These are phyloP conservation scores for Aspergillus affinis DNA, from an alignment of 495 filamentous ascomycete species.

Conservation along the genomic window DNA sequence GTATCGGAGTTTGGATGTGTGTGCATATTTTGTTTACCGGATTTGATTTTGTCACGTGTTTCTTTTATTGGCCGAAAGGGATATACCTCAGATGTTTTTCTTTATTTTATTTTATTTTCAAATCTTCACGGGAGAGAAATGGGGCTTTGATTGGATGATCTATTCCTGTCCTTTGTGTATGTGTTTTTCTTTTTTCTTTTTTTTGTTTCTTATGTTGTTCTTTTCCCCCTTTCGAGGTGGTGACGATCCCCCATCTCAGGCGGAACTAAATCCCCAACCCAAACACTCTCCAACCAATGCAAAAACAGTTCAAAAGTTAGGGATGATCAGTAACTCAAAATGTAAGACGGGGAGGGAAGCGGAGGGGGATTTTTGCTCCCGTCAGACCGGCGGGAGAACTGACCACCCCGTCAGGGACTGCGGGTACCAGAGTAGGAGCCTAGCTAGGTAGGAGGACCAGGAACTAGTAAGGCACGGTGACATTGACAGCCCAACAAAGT, in stretches of 20 bases:
- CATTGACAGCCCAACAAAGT: background rate
- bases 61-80: background rate
- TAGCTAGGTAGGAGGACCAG: background rate
- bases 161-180: slow-evolving; percentile 1
- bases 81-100: slow-evolving; percentile 3
- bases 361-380: no score
- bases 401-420: background rate
- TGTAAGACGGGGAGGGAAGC: no score
- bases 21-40: background rate
- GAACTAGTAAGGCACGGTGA: background rate
- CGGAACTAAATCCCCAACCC: background rate
- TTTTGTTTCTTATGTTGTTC: background rate
- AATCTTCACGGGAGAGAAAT: background rate
- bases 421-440: no score
- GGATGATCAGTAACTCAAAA: background rate
- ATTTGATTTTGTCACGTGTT: background rate
- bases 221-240: slow-evolving; percentile 1
- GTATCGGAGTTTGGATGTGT: slow-evolving; percentile 3
- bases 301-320: background rate
- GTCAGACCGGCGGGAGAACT: background rate
- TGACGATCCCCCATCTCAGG: background rate
- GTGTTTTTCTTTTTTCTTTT: slow-evolving; percentile 2
- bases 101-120: background rate
- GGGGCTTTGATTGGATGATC: background rate
- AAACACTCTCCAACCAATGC: background rate